phyloP scores from a whole-genome alignment of 495 filamentous ascomycete genomes.

The Amniculicola lignicola region DNA sequence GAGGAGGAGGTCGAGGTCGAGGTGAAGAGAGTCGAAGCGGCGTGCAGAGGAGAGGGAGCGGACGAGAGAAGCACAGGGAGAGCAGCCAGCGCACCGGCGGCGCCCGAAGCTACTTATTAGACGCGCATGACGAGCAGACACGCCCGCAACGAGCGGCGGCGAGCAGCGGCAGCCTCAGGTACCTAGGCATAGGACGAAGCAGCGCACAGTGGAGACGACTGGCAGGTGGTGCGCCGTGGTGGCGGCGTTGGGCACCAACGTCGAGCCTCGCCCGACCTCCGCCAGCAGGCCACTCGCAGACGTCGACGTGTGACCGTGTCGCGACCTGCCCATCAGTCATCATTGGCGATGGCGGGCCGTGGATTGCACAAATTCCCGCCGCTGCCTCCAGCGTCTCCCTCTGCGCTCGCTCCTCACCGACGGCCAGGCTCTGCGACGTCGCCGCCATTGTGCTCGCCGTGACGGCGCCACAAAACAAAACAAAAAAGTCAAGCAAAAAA shows the following conservation, averaged over 20 bases:
- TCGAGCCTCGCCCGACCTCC: neutral
- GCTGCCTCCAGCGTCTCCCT: neutral
- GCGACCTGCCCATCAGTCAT: neutral
- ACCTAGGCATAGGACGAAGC: neutral
- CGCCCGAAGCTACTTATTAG: neutral
- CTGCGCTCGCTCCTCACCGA: slow-evolving; percentile 2
- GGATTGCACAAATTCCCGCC: neutral
- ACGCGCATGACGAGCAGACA: neutral
- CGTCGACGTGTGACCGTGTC: neutral
- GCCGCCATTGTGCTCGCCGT: neutral
- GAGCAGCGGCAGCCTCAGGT: neutral
- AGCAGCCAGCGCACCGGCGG: neutral
- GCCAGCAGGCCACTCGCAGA: neutral
- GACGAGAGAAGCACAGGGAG: too few species aligned
- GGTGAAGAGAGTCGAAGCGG: too few species aligned
- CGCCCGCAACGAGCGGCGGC: neutral
- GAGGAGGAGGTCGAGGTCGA: neutral
- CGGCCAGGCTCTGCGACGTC: neutral
- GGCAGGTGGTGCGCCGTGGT: slow-evolving; percentile 13
- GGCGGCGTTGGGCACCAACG: slow-evolving; percentile 9
- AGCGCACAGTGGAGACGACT: slow-evolving; percentile 5
- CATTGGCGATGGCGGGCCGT: too few species aligned
- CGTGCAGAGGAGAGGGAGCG: too few species aligned
- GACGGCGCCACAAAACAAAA: too few species aligned
- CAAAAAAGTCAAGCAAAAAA: neutral